These are phyloP conservation scores for Darksidea phi DNA, from an alignment of 495 filamentous ascomycete species.

Conservation along the genomic window DNA sequence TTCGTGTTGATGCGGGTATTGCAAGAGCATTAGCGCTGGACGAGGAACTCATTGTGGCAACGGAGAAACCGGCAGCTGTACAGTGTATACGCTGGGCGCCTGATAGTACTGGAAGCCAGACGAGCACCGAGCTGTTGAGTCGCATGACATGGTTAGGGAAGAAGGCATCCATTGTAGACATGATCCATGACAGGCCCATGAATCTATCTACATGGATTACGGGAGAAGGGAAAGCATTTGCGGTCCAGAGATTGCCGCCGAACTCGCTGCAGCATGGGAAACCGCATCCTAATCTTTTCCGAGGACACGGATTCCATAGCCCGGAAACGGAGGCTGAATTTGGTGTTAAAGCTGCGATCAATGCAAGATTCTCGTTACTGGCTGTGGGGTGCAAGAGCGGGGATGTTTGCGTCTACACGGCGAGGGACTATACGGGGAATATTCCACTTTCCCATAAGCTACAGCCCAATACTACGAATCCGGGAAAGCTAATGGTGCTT, in stretches of 20 bases:
- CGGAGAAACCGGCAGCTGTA: conserved; percentile 85
- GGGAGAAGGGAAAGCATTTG: conserved; percentile 84
- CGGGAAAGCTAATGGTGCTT: conserved; percentile 71
- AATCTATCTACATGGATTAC: conserved; percentile 93
- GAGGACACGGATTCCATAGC: conserved; percentile 85
- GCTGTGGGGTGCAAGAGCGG: conserved; percentile 83
- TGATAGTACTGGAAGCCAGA: conserved; percentile 77
- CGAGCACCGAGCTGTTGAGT: conserved; percentile 84
- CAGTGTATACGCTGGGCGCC: conserved; percentile 95
- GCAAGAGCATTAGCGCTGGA: conserved; percentile 83
- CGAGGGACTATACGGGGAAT: conserved; percentile 88
- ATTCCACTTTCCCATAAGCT: conserved; percentile 87
- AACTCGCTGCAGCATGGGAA: conserved; percentile 28
- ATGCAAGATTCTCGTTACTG: conserved; percentile 90
- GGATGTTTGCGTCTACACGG: conserved; percentile 79
- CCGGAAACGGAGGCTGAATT: conserved; percentile 58
- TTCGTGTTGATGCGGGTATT: conserved; percentile 96
- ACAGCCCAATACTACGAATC: conserved; percentile 60
- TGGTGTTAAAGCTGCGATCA: conserved; percentile 76
- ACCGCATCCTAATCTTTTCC: conserved; percentile 67
- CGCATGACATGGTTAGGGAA: conserved; percentile 81
- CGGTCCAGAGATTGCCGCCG: conserved; percentile 68
- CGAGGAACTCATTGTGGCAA: conserved; percentile 90
- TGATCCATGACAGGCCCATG: conserved; percentile 97
- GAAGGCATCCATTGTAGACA: conserved; percentile 71